Base-by-base conservation (phyloP, 768 basidiomycete species). In the Mycena sanguinolenta region DNA sequence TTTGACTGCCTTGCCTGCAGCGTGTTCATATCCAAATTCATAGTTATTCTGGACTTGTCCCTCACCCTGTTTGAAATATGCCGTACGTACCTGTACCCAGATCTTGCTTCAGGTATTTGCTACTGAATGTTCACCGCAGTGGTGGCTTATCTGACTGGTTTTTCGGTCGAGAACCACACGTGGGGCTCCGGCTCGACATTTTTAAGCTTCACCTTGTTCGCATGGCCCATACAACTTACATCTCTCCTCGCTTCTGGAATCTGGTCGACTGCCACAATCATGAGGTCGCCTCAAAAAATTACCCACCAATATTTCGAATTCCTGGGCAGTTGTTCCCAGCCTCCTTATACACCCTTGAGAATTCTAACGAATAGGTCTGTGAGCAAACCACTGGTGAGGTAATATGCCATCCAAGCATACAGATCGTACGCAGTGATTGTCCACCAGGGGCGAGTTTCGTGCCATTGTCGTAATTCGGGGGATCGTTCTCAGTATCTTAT, bases 321-420 rank as follows among this genome's bases (percentile, higher is more conserved):
- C 28, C 14, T 63, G 13, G 61, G 49, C 7, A 49, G 61, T 4
- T 63, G 61, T 32, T 21, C 16, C 9, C 12, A 25, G 34, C 28
- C 49, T 23, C 6, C 32, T 19, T 38, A 52, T n/a, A 36, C 61
- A 13, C 4, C 4, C 8, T 16, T 8, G 0, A 34, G 34, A 27
- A 63, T 63, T 38, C 36, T 63, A 4, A 1, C 52, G 1, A 63
- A 63, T 52, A 16, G 61, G n/a, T 63, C 61, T 25, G 49, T 28
- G n/a, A 28, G 14, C 21, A 63, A 42, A 19, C 61, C 61, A 14
- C 36, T 63, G 2, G 61, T 63, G 25, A 34, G 61, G 61, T 63
- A 50, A n/a, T 34, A 50, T 52, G 14, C 16, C 16, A 52, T 52
- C 36, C n/a, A n/a, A n/a, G n/a, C n/a, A n/a, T n/a, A n/a, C n/a